Conservation (phyloP, 139 green algal genomes). For the Chlorella ohadii region DNA sequence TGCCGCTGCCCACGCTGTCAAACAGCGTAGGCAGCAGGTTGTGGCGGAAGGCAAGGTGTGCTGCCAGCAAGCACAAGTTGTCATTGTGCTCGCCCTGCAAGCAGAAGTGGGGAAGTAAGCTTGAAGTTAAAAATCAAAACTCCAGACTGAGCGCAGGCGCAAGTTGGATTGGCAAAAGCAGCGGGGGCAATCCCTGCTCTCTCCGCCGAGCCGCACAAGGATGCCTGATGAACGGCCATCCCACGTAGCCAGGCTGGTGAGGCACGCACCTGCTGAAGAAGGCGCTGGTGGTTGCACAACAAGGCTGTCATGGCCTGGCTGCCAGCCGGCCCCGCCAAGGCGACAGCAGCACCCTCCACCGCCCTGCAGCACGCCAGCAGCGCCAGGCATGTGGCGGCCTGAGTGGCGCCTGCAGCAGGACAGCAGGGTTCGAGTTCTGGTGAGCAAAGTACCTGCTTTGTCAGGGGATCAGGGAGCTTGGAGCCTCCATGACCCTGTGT, state of each 20-base stretch:
- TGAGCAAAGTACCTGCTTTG: no score
- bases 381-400: slow-evolving; percentile 20
- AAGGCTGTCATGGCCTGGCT: slow-evolving; percentile 17
- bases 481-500: no score
- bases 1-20: not conserved
- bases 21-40: slow-evolving; percentile 18
- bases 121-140: no score
- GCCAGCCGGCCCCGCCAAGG: slow-evolving; percentile 18
- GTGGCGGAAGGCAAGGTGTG: slow-evolving; percentile 13
- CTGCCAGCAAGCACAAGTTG: slow-evolving; percentile 31
- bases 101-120: not conserved
- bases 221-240: no score
- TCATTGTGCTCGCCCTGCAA: slow-evolving; percentile 38
- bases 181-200: no score
- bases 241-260: no score
- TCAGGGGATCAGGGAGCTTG: no score
- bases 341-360: not conserved
- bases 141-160: no score
- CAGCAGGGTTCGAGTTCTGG: no score
- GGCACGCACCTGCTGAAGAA: slow-evolving; percentile 16
- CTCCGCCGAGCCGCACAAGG: no score
- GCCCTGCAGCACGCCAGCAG: slow-evolving; percentile 38
- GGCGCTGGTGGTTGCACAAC: slow-evolving; percentile 28
- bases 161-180: no score
- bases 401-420: slow-evolving; percentile 1